phyloP scores from a whole-genome alignment of 257 asterid species.

The Leonotis leonurus region DNA sequence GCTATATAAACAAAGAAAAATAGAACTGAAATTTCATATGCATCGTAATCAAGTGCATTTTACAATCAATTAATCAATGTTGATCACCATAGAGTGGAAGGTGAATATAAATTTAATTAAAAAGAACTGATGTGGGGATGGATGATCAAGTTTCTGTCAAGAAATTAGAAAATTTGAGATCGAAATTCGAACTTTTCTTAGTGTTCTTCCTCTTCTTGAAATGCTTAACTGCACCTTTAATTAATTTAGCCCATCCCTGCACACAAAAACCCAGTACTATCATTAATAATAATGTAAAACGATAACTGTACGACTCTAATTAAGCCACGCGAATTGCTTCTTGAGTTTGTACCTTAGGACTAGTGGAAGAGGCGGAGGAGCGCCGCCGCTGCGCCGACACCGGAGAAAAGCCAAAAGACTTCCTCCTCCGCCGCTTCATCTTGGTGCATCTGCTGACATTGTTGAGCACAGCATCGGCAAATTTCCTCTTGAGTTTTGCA shows the following conservation, averaged over 20 bases:
- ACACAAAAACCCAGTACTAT: background rate
- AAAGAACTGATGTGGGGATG: too few species aligned
- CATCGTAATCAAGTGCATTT: too few species aligned
- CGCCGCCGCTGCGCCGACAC: conserved; percentile 23
- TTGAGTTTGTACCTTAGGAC: conserved; percentile 52
- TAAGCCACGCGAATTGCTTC: too few species aligned
- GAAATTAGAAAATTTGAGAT: conserved; percentile 21
- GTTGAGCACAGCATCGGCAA: conserved; percentile 25
- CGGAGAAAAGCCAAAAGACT: conserved; percentile 35
- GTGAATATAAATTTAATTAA: too few species aligned
- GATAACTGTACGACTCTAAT: too few species aligned
- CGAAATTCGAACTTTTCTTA: conserved; percentile 29
- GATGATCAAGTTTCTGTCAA: too few species aligned
- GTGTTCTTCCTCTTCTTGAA: conserved; percentile 62
- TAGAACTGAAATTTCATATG: too few species aligned
- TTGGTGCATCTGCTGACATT: conserved; percentile 33
- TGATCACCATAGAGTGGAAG: too few species aligned
- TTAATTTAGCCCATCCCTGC: conserved; percentile 60
- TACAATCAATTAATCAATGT: too few species aligned
- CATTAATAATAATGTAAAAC: too few species aligned
- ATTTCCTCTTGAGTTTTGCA: conserved; percentile 46
- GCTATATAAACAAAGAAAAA: too few species aligned
- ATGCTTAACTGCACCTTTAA: conserved; percentile 63
- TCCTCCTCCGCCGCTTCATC: conserved; percentile 35
- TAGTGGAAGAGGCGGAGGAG: conserved; percentile 25